Conservation (phyloP, 179 eudicot species). For the Beta corolliflora region DNA sequence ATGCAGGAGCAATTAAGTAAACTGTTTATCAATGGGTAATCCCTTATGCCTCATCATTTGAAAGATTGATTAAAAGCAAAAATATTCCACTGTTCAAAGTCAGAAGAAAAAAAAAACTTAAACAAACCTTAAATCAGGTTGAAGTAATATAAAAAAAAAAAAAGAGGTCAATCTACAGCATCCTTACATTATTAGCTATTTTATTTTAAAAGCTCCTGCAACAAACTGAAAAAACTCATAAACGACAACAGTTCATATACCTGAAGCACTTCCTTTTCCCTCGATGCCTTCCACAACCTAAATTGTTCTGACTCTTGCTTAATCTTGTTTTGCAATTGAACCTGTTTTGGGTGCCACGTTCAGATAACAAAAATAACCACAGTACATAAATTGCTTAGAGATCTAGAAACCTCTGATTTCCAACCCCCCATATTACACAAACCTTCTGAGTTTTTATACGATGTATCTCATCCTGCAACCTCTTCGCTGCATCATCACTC, state of each 20-base stretch:
- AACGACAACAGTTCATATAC: constrained; percentile 33
- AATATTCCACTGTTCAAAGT: neutral
- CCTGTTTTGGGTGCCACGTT: constrained; percentile 41
- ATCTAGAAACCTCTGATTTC: neutral
- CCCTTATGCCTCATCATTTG: neutral
- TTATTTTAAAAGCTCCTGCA: neutral
- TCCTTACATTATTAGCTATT: neutral
- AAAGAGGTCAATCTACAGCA: neutral
- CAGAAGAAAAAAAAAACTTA: neutral
- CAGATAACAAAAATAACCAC: neutral
- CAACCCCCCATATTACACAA: neutral
- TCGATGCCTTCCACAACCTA: constrained; percentile 86
- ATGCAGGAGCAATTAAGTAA: neutral
- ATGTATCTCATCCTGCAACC: constrained; percentile 94
- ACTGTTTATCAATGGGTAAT: neutral
- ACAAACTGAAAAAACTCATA: neutral
- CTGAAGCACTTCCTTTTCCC: constrained; percentile 99
- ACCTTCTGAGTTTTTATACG: constrained; percentile 96
- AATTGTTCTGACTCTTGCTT: constrained; percentile 99
- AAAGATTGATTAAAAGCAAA: neutral
- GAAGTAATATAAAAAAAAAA: neutral
- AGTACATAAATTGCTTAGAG: neutral
- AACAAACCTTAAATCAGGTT: constrained; percentile 3
- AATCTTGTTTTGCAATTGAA: constrained; percentile 92
- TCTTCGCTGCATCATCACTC: constrained; percentile 93